These are phyloP conservation scores for Voacanga thouarsii DNA, from an alignment of 257 asterid genomes.

Conservation along the genomic window DNA sequence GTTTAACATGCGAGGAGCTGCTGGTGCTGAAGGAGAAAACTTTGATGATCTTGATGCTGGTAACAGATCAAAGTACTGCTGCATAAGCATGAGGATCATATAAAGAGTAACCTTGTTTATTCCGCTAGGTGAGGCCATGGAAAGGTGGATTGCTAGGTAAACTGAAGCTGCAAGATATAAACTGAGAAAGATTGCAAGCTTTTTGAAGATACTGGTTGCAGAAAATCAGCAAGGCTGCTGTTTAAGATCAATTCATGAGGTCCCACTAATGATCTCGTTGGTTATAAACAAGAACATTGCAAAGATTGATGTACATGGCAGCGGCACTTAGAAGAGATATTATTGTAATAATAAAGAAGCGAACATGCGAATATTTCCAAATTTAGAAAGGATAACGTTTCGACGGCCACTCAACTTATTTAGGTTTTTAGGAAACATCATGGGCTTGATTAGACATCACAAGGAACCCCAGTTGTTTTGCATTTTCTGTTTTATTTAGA, in stretches of 20 bases:
- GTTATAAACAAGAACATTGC: background rate
- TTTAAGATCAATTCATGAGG: conserved; percentile 16
- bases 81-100: conserved; percentile 17
- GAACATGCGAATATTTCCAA: conserved; percentile 51
- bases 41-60: conserved; percentile 13
- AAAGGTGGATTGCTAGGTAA: background rate
- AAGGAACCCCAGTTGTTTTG: conserved; percentile 15
- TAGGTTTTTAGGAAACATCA: conserved; percentile 1
- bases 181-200: background rate
- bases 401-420: conserved; percentile 14
- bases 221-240: conserved; percentile 5
- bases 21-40: background rate
- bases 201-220: background rate
- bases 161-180: background rate
- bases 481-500: conserved; percentile 1
- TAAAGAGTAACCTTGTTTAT: background rate
- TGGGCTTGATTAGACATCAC: conserved; percentile 51
- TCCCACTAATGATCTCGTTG: conserved; percentile 6
- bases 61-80: conserved; percentile 17
- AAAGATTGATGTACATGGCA: conserved; percentile 13
- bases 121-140: conserved; percentile 7
- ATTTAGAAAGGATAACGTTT: conserved; percentile 39
- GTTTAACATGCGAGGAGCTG: background rate
- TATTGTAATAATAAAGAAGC: conserved; percentile 32
- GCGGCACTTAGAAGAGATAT: conserved; percentile 20